phyloP scores from a whole-genome alignment of 345 rosid genomes.

The Nephelium lappaceum region DNA sequence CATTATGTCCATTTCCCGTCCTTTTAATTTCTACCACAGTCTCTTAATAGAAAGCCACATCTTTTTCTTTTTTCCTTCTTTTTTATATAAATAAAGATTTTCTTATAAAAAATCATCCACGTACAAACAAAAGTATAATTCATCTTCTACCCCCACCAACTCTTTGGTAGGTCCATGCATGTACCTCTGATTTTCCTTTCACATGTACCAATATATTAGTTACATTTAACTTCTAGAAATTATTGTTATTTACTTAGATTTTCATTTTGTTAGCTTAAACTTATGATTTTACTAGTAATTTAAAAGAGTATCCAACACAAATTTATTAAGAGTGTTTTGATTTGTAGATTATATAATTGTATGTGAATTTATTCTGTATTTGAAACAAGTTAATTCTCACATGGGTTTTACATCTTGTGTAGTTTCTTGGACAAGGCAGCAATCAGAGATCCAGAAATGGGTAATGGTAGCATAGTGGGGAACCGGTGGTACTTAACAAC shows the following conservation, averaged over 20 bases:
- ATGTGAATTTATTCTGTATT: too few relatives aligned
- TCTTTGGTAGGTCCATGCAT: background rate
- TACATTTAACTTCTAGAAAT: background rate
- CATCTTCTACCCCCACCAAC: constrained; percentile 8
- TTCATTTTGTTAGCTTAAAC: too few relatives aligned
- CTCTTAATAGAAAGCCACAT: constrained; percentile 16
- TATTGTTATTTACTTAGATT: background rate
- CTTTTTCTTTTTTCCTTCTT: background rate
- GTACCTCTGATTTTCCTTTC: background rate
- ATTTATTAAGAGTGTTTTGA: background rate
- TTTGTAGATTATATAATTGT: background rate
- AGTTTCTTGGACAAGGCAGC: constrained; percentile 93
- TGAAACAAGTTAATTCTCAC: background rate
- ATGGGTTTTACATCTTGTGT: constrained; percentile 16
- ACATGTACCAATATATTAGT: background rate
- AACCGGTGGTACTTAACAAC: constrained; percentile 86
- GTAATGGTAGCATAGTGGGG: constrained; percentile 13
- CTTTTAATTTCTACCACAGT: background rate
- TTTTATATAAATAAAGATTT: too few relatives aligned
- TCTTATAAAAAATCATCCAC: background rate
- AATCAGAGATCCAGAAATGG: constrained; percentile 44
- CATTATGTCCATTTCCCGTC: too few relatives aligned
- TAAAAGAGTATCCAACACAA: too few relatives aligned
- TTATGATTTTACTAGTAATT: background rate
- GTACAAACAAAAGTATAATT: background rate